phyloP scores from a whole-genome alignment of 2,329 filamentous ascomycete genomes.

The Venturia oleaginea region DNA sequence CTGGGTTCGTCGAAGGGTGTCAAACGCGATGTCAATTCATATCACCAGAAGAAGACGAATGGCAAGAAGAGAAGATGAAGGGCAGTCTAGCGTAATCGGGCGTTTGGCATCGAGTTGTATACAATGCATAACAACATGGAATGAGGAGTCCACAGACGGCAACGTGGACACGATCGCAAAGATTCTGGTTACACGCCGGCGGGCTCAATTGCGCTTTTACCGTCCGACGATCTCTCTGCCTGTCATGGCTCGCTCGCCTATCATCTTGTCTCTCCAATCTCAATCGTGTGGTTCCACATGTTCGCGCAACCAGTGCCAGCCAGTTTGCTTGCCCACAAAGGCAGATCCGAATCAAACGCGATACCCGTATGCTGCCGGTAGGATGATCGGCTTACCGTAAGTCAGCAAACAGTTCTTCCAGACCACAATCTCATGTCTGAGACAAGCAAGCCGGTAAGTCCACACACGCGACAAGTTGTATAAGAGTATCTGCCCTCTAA shows the following conservation, averaged over 20 bases:
- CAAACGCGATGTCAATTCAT: neutral
- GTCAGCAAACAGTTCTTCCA: neutral
- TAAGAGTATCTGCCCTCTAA: neutral
- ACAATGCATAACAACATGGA: neutral
- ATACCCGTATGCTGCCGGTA: neutral
- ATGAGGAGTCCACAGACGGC: neutral
- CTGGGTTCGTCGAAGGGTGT: constrained; percentile 3
- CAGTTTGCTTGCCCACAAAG: neutral
- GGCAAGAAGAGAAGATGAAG: constrained; percentile 7
- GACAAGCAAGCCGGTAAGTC: neutral
- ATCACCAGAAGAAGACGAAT: constrained; percentile 2
- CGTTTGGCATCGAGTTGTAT: neutral
- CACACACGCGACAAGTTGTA: neutral
- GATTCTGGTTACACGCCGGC: neutral
- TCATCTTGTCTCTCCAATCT: neutral
- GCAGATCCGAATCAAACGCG: neutral
- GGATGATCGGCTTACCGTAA: neutral
- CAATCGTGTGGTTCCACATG: neutral
- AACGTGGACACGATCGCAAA: neutral
- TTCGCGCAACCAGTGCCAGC: neutral
- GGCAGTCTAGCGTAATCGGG: neutral
- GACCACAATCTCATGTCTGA: neutral
- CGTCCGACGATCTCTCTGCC: neutral
- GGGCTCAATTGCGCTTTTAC: neutral
- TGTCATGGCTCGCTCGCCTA: neutral